A percentile compares a stretch with the other conserved stretches of the same genome.
Conservation (phyloP, 257 asterid genomes). For the Capsicum rhomboideum region DNA sequence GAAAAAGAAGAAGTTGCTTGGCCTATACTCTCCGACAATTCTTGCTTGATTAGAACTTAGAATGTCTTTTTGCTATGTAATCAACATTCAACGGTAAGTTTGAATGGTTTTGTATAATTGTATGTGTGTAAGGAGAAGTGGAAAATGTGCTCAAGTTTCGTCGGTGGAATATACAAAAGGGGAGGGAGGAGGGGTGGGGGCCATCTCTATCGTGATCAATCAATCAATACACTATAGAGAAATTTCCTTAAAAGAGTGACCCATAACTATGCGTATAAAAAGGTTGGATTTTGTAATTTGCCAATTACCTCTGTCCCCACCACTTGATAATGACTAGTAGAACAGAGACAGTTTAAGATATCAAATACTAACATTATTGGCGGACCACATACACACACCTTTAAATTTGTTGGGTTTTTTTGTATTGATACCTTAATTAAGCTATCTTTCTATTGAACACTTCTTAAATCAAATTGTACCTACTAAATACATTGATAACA, state of each 20-base stretch:
- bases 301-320: not conserved
- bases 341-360: not conserved
- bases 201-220: not conserved
- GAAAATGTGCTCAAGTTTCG: constrained; percentile 2
- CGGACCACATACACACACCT: too few relatives aligned
- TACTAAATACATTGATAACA: too few relatives aligned
- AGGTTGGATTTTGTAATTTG: not conserved
- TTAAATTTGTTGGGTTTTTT: too few relatives aligned
- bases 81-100: too few relatives aligned
- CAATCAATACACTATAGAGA: not conserved
- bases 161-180: constrained; percentile 15
- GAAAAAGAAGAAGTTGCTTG: not conserved
- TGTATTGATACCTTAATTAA: too few relatives aligned
- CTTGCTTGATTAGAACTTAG: not conserved
- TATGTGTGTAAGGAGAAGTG: too few relatives aligned
- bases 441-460: too few relatives aligned
- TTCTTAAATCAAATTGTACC: too few relatives aligned
- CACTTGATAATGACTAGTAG: not conserved
- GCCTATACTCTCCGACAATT: not conserved
- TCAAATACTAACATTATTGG: not conserved
- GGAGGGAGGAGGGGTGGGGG: not conserved
- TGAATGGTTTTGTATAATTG: not conserved
- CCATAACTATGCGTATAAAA: not conserved
- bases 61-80: not conserved
- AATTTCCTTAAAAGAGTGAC: not conserved